Evolutionary conservation across 176 grass and related monocot genomes (phyloP), one percentile per base, ranked within the genome.

Genomic region (Eleusine coracana): DNA sequence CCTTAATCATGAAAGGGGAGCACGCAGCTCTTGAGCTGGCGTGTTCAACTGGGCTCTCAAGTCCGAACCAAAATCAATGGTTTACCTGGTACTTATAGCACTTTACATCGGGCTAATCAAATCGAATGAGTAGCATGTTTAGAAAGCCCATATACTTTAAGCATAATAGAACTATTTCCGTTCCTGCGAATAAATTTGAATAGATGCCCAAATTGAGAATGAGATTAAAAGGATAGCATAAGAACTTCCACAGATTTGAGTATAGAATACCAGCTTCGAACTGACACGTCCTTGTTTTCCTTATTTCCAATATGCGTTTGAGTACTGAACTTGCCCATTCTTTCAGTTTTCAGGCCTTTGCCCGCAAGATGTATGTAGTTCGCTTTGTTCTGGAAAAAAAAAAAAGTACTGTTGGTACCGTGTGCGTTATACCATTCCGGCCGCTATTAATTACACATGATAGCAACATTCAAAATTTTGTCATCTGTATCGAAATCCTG

Each of bases 11-110:
- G 69, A 58, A 46, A 62, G 4, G 18, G 21, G 10, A n/a, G 31
- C 83, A 64, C 41, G 17, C 69, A 55, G 45, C 66, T 80, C 69
- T 86, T 74, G 77, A 50, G 88, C 78, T 89, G 88, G 82, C 83
- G 72, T 80, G 51, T 41, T 70, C 51, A 61, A 48, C 75, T 66
- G 66, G n/a, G 69, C 34, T 42, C 66, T 21, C 54, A 38, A 34
- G 31, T 34, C 31, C 31, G 31, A 34, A 38, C 41, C 40, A 77
- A 38, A 58, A 70, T 76, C 73, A 77, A 77, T 65, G 58, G 81
- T 72, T 45, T 2, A 38, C 20, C 52, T 5, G 59, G 25, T 21
- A 18, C 66, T 13, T 14, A 38, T 41, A 5, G 17, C 39, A 18
- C 67, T 79, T 86, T 64, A 40, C 56, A 65, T 42, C n/a, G 34